A percentile compares a stretch with the other conserved stretches of the same genome.
Evolutionary conservation across 768 basidiomycete genomes (phyloP).

Genomic region (Hygrocybe punicea): DNA sequence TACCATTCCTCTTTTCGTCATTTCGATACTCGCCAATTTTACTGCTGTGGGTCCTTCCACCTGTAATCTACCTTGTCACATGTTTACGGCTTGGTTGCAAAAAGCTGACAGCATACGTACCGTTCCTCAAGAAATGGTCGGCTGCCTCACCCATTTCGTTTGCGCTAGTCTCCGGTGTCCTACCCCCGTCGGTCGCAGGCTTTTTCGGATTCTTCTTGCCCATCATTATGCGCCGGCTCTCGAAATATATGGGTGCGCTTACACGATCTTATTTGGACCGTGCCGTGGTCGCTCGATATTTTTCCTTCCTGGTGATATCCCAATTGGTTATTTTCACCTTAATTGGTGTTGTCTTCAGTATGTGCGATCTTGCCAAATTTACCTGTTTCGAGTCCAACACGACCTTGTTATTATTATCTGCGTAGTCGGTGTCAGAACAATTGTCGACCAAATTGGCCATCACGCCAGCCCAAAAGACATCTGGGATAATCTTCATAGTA

Average conservation of each 20-base stretch:
- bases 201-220: constrained; percentile 90
- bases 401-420: background rate
- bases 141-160: constrained; percentile 62
- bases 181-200: constrained; percentile 86
- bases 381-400: background rate
- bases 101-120: constrained; percentile 63
- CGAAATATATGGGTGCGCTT: constrained; percentile 62
- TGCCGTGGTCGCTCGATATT: constrained; percentile 89
- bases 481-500: constrained; percentile 44
- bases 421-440: constrained; percentile 44
- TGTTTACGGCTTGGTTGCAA: constrained; percentile 10
- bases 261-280: constrained; percentile 83
- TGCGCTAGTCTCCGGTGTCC: constrained; percentile 84
- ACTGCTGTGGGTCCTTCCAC: constrained; percentile 52
- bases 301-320: constrained; percentile 88
- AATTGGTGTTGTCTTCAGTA: constrained; percentile 85
- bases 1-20: constrained; percentile 85
- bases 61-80: background rate
- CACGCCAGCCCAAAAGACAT: constrained; percentile 48
- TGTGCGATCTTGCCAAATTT: constrained; percentile 25
- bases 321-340: constrained; percentile 93
- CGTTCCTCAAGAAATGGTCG: constrained; percentile 74
- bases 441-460: constrained; percentile 42
- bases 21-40: constrained; percentile 91
- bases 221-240: constrained; percentile 85